phyloP scores from a whole-genome alignment of 352 stramenopile genomes.

The Pythium folliculosum region DNA sequence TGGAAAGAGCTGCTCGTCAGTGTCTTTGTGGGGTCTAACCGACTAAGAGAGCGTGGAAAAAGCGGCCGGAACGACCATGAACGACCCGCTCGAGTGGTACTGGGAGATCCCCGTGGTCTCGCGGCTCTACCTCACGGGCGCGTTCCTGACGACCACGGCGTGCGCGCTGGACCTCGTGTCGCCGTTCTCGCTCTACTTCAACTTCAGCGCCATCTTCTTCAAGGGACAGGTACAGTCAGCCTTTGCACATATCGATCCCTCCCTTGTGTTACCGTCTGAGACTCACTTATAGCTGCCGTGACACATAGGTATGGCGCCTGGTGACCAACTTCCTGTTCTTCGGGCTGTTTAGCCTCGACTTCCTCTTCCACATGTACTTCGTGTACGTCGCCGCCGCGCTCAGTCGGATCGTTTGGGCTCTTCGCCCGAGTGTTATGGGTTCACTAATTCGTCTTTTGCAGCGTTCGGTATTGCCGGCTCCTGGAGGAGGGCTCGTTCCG shows the following conservation, averaged over 20 bases:
- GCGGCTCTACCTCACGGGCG: conserved; percentile 96
- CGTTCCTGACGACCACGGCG: conserved; percentile 96
- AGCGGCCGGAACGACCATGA: conserved; percentile 48
- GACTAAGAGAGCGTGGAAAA: background rate
- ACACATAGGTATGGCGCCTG: conserved; percentile 90
- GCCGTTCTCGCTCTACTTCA: conserved; percentile 95
- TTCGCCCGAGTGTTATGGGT: background rate
- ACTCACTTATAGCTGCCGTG: background rate
- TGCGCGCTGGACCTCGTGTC: conserved; percentile 97
- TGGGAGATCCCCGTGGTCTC: conserved; percentile 98
- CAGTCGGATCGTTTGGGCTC: background rate
- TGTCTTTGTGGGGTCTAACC: background rate
- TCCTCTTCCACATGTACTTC: conserved; percentile 99
- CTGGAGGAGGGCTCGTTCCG: conserved; percentile 99
- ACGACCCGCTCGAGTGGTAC: conserved; percentile 95
- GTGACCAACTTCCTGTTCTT: conserved; percentile 99
- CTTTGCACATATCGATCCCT: no score
- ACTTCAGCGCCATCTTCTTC: conserved; percentile 97
- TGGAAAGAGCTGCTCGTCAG: background rate
- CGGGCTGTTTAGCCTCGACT: conserved; percentile 98
- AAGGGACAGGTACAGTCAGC: conserved; percentile 88
- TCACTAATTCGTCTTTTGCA: conserved; percentile 16
- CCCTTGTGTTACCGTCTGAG: background rate
- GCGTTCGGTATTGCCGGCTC: conserved; percentile 94
- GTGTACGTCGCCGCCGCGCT: conserved; percentile 62